phyloP scores from a whole-genome alignment of 441 rosid genomes.

The Corymbia calophylla region DNA sequence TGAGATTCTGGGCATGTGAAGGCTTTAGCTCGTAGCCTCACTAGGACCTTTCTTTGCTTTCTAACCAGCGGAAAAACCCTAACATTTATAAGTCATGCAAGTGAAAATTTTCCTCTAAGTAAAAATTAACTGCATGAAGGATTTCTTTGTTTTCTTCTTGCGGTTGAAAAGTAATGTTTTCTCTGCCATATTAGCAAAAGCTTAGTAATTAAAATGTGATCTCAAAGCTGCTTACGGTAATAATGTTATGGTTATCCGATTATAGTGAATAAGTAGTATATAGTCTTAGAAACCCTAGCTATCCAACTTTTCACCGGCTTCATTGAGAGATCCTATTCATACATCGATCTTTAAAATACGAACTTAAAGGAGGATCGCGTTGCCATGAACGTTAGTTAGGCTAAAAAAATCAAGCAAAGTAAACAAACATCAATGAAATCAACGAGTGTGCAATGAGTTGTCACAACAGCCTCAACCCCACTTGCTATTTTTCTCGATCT shows the following conservation, averaged over 20 bases:
- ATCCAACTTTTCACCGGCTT: background rate
- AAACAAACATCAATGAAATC: background rate
- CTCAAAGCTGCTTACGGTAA: background rate
- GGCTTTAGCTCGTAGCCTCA: background rate
- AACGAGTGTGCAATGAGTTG: background rate
- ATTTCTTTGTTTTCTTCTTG: background rate
- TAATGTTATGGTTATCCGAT: background rate
- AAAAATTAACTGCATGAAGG: background rate
- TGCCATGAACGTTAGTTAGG: background rate
- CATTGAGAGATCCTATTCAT: background rate
- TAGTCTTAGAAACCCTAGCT: background rate
- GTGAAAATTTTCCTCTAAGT: background rate
- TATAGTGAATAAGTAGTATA: background rate
- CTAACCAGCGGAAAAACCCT: background rate
- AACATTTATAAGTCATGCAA: background rate
- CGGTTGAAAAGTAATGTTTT: background rate
- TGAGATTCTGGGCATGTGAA: background rate
- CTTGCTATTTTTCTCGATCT: background rate
- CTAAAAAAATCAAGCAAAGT: background rate
- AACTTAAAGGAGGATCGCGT: background rate
- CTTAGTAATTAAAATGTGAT: background rate
- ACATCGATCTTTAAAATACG: background rate
- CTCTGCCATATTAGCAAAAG: background rate
- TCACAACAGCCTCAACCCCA: background rate
- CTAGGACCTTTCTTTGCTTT: background rate